A percentile compares a stretch with the other conserved stretches of the same genome.
These are phyloP conservation scores for Avena sativa DNA, from an alignment of 176 grass and related monocot genomes.

Conservation along the genomic window DNA sequence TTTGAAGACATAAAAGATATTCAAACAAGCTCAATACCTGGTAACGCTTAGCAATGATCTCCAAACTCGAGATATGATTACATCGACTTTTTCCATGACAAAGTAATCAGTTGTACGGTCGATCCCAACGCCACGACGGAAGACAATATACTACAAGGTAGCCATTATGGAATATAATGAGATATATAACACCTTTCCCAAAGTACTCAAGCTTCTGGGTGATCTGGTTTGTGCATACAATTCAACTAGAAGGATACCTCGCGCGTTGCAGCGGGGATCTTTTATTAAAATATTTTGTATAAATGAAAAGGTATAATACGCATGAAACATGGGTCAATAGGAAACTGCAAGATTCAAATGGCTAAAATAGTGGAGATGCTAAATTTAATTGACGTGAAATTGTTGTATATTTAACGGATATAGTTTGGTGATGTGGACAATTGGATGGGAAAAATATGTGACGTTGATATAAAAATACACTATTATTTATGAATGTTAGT, in stretches of 20 bases:
- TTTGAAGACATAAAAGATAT: constrained; percentile 11
- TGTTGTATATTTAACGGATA: too few relatives aligned
- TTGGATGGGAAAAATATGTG: too few relatives aligned
- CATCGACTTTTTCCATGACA: constrained; percentile 84
- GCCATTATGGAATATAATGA: constrained; percentile 16
- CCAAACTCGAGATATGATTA: constrained; percentile 82
- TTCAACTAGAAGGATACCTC: background rate
- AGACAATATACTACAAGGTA: constrained; percentile 75
- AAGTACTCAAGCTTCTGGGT: background rate
- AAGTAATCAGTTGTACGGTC: constrained; percentile 86
- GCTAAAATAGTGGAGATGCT: too few relatives aligned
- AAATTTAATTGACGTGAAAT: too few relatives aligned
- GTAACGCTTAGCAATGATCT: constrained; percentile 64
- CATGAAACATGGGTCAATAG: too few relatives aligned
- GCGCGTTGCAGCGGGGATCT: too few relatives aligned
- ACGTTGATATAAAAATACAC: too few relatives aligned
- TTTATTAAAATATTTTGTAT: too few relatives aligned
- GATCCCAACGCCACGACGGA: constrained; percentile 79
- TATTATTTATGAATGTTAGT: too few relatives aligned
- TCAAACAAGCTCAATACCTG: constrained; percentile 49
- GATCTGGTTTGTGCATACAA: constrained; percentile 8
- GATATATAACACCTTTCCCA: constrained; percentile 11
- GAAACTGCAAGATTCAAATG: too few relatives aligned
- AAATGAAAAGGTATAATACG: too few relatives aligned
- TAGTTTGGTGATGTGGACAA: too few relatives aligned